Conservation (phyloP, 305 asterid genomes). For the Solanum hybrid region DNA sequence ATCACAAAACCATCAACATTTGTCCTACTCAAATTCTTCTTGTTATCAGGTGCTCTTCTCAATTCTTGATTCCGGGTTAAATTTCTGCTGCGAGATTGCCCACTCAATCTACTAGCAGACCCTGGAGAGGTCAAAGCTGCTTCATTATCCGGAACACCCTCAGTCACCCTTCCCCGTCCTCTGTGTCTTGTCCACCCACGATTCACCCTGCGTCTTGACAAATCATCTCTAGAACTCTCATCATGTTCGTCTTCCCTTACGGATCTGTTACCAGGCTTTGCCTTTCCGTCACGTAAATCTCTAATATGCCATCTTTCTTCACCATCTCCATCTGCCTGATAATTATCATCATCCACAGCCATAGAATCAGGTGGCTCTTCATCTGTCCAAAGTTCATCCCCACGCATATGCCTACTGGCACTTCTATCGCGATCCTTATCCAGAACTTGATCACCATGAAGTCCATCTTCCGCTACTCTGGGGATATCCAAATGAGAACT, state of each 20-base stretch:
- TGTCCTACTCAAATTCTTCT: conserved; percentile 32
- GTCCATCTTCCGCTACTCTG: conserved; percentile 35
- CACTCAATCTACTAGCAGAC: conserved; percentile 66
- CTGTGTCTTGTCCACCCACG: conserved; percentile 54
- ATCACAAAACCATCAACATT: conserved; percentile 30
- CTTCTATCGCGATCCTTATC: conserved; percentile 48
- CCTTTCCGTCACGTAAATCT: conserved; percentile 53
- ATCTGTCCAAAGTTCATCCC: conserved; percentile 55
- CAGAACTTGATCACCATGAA: conserved; percentile 27
- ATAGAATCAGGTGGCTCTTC: conserved; percentile 46
- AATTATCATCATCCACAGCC: conserved; percentile 39
- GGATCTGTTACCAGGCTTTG: conserved; percentile 50
- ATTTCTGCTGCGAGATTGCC: conserved; percentile 50
- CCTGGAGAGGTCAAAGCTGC: conserved; percentile 62
- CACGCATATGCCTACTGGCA: conserved; percentile 33
- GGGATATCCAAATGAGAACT: conserved; percentile 46
- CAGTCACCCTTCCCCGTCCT: conserved; percentile 61
- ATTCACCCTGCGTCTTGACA: conserved; percentile 50
- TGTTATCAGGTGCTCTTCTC: conserved; percentile 41
- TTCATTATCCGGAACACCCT: conserved; percentile 60
- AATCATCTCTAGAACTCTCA: conserved; percentile 62
- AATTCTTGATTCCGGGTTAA: conserved; percentile 39
- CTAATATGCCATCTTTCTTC: conserved; percentile 46
- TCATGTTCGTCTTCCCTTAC: conserved; percentile 71
- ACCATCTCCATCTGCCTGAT: conserved; percentile 52